Base-by-base conservation (phyloP, 2,329 filamentous ascomycete genomes). In the Tolypocladium album region DNA sequence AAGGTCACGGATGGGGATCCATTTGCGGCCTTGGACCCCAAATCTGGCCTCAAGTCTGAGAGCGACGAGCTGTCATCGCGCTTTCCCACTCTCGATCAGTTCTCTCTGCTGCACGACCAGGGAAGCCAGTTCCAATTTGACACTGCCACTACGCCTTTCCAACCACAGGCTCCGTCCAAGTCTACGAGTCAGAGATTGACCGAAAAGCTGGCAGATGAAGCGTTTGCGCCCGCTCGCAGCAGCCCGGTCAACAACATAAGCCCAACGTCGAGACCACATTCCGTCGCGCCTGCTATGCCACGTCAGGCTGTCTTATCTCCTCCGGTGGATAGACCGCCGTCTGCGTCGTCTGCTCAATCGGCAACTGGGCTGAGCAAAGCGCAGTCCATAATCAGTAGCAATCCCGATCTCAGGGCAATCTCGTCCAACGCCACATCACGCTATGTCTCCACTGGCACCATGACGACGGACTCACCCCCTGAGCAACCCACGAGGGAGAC, bases 61-160 rank as follows among this genome's bases (percentile, higher is more conserved):
- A 78, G 80, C 2, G 94, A 97, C 65, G 93, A 97, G 68, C 78
- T 97, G 34, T 91, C 93, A 0, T 82, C 85, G 36, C 84, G 89
- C 58, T 99, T 97, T 66, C 94, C 94, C 0, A 92, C 90, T 7
- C 79, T 99, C 31, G 92, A 97, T 68, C 90, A 97, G 66, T 99
- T 99, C 69, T 88, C 93, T 3, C 78, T 99, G 22, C 77, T 97
- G 53, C 91, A 96, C 66, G 92, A 97, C 63, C 84, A 89, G 63
- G 89, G 89, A 3, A 76, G 84, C 62, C 92, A 90, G 61, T 97
- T 97, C 67, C 87, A 93, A 59, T 97, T 97, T 70, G 87, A 90
- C 61, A 75, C 79, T 17, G 71, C 79, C n/a, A 73, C 77, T 8
- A 77, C 81, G 31, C 74, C 76, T 45, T 72, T 78, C 13, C 74